Evolutionary conservation across 2,329 filamentous ascomycete species (phyloP).

Genomic region (Hymenoscyphus occultus): DNA sequence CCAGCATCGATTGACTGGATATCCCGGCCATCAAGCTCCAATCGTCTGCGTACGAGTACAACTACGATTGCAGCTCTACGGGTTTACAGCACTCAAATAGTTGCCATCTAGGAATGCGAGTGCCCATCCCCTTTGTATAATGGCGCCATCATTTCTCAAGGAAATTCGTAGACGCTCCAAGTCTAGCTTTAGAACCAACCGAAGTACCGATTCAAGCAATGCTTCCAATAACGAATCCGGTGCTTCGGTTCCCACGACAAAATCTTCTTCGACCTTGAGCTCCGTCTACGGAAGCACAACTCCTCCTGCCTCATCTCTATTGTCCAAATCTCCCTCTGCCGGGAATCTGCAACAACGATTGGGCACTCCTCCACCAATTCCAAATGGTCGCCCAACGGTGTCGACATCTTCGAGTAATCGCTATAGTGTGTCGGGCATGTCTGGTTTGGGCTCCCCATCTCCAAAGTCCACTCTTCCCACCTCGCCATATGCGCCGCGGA

Average conservation of each 20-base stretch:
- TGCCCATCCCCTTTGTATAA: conserved; percentile 29
- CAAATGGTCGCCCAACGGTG: conserved; percentile 46
- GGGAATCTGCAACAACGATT: conserved; percentile 61
- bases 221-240: conserved; percentile 43
- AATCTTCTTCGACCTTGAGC: conserved; percentile 61
- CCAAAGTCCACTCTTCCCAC: conserved; percentile 58
- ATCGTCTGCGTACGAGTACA: too few relatives aligned
- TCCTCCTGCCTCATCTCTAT: conserved; percentile 39
- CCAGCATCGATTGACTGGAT: not conserved
- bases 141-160: conserved; percentile 68
- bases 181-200: conserved; percentile 67
- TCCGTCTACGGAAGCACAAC: conserved; percentile 57
- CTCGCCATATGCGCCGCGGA: conserved; percentile 77
- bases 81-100: not conserved
- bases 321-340: conserved; percentile 48
- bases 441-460: conserved; percentile 54
- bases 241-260: conserved; percentile 48
- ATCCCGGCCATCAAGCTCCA: not conserved
- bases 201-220: conserved; percentile 60
- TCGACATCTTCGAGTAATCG: conserved; percentile 47
- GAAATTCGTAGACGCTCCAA: conserved; percentile 74
- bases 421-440: conserved; percentile 63
- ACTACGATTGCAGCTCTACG: not conserved
- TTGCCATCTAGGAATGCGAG: not conserved
- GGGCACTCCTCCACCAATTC: conserved; percentile 44